Base-by-base conservation (phyloP, 768 basidiomycete genomes). In the Leccinum subtestaceum region DNA sequence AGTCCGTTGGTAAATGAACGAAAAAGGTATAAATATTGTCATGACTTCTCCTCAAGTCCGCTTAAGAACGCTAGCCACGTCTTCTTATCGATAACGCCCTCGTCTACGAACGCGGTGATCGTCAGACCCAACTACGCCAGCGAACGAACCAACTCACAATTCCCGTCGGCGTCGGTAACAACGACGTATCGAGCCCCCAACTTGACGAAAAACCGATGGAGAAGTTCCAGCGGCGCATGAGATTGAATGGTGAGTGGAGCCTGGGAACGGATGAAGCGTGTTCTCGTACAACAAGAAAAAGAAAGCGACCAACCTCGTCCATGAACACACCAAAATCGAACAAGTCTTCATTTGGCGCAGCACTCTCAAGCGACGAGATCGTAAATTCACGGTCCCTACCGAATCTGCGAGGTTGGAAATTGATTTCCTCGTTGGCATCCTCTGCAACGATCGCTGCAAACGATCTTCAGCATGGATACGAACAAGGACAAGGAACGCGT, bases 201-300 rank as follows among this genome's bases (percentile, higher is more conserved):
- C 72, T 98, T 98, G 59, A 87, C 88, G 67, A 98, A 98, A 69
- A 96, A 84, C 69, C 93, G 93, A 68, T 98, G 96, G 0, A 98
- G 81, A 52, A 98, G 82, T 72, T 97, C 93, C 70, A 98, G 79
- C 1, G 97, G 93, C 2, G 93, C 88, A 66, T 95, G 87, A 1
- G 83, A 84, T 58, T 87, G 86, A 40, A 98, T 83, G 0, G 88
- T 91, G 57, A 98, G 77, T 0, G 97, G 97, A 1, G 96, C 94
- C 89, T 94, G 52, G 3, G 31, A 58, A 56, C 7, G 34, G 32
- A 9, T 61, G 46, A 56, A 27, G 10, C 46, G 45, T n/a, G 57
- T 59, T 36, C 27, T 47, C 2, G 27, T 7, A 45, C 29, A 40
- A 19, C 23, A 34, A 15, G 2, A 36, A 32, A 21, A 21, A 5